Conservation (phyloP, 2,329 filamentous ascomycete genomes). For the Claviceps humidiphila region DNA sequence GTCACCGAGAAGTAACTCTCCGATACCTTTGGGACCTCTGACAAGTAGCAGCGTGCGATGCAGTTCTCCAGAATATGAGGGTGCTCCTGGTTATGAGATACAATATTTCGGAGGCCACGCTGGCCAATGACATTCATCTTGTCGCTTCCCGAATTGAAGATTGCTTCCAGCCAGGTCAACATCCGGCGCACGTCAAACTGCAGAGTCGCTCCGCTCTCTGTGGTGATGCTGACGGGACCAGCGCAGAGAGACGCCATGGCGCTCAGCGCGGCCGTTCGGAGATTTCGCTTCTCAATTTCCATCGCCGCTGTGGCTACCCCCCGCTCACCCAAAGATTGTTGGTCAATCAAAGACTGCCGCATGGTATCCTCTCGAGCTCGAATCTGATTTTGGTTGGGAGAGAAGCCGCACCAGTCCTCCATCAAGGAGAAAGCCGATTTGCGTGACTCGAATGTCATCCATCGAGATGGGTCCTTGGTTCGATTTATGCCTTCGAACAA, state of each 20-base stretch:
- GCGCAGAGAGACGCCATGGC: constrained; percentile 91
- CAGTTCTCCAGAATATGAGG: constrained; percentile 78
- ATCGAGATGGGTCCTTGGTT: constrained; percentile 71
- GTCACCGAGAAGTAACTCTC: constrained; percentile 95
- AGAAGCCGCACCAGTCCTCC: constrained; percentile 99
- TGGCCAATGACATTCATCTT: constrained; percentile 83
- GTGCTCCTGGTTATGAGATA: constrained; percentile 80
- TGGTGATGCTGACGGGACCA: constrained; percentile 72
- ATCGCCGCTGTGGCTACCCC: constrained; percentile 75
- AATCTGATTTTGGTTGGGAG: constrained; percentile 76
- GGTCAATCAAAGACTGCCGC: constrained; percentile 70
- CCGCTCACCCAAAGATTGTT: constrained; percentile 62
- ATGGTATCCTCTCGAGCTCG: constrained; percentile 74
- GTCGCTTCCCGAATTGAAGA: constrained; percentile 86
- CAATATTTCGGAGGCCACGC: constrained; percentile 76
- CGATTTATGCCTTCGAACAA: constrained; percentile 84
- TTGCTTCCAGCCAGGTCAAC: constrained; percentile 88
- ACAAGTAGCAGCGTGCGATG: constrained; percentile 79
- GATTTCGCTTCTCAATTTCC: constrained; percentile 92
- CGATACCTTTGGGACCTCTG: constrained; percentile 67
- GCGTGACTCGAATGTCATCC: constrained; percentile 94
- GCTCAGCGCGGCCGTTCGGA: constrained; percentile 80
- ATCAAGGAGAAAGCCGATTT: constrained; percentile 93
- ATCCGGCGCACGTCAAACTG: constrained; percentile 89
- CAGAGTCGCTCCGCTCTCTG: constrained; percentile 73